A percentile compares a stretch with the other conserved stretches of the same genome.
Conservation (phyloP, 495 filamentous ascomycete genomes). For the Podospora pseudocomata region DNA sequence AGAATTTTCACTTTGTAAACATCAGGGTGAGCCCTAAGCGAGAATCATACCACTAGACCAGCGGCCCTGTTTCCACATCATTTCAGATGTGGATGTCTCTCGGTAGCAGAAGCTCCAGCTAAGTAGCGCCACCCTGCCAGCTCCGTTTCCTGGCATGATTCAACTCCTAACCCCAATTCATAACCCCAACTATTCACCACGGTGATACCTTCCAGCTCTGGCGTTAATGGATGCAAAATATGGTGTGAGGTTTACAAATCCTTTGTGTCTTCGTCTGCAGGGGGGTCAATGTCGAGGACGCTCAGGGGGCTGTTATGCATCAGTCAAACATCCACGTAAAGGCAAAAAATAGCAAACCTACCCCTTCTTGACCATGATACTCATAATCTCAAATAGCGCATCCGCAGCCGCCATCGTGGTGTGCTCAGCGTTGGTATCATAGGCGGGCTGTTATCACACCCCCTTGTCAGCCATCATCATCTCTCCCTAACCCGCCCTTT, state of each 20-base stretch:
- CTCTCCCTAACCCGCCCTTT: background rate
- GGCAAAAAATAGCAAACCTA: background rate
- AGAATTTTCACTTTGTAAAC: slow-evolving; percentile 1
- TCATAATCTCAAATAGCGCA: slow-evolving; percentile 81
- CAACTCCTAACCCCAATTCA: background rate
- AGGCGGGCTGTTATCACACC: slow-evolving; percentile 57
- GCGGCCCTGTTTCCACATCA: slow-evolving; percentile 13
- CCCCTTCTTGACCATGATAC: slow-evolving; percentile 70
- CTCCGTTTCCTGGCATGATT: background rate
- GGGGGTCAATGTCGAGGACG: slow-evolving; percentile 16
- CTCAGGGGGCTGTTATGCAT: slow-evolving; percentile 18
- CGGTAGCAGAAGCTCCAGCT: background rate
- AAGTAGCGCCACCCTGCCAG: background rate
- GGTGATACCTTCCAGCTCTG: too few relatives aligned
- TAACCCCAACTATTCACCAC: background rate
- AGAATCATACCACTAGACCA: slow-evolving; percentile 31
- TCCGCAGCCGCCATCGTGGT: slow-evolving; percentile 83
- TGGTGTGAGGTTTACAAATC: background rate
- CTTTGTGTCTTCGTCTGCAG: background rate
- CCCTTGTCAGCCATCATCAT: slow-evolving; percentile 3
- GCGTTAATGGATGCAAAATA: background rate
- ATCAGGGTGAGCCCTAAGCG: slow-evolving; percentile 23
- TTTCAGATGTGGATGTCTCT: slow-evolving; percentile 2
- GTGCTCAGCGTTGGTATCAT: slow-evolving; percentile 82
- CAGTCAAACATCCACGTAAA: background rate